Percentiles rank a stretch among this genome's conserved stretches.
phyloP scores from a whole-genome alignment of 83 land plant species.

The Diphasiastrum complanatum region DNA sequence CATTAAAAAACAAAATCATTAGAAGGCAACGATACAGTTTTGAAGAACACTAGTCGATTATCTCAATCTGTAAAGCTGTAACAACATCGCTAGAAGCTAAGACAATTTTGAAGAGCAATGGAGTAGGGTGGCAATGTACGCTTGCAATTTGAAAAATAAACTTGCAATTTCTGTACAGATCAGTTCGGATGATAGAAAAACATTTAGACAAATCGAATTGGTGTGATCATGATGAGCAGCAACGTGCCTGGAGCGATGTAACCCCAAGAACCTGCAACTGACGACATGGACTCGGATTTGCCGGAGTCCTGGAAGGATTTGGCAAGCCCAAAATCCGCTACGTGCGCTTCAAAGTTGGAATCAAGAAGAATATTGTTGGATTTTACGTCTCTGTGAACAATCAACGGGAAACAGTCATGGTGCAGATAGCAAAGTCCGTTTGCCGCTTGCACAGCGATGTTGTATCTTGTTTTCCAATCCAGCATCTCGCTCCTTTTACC shows the following conservation, averaged over 20 bases:
- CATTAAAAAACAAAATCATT: neutral
- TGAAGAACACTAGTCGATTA: neutral
- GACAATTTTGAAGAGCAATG: no score
- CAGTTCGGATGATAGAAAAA: no score
- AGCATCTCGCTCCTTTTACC: constrained; percentile 54
- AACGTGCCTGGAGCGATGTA: constrained; percentile 79
- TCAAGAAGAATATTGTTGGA: constrained; percentile 84
- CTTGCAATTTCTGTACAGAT: no score
- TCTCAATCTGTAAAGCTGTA: no score
- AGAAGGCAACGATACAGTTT: no score
- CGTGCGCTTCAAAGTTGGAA: constrained; percentile 57
- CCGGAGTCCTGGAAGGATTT: constrained; percentile 45
- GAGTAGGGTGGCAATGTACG: no score
- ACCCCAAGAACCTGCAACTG: constrained; percentile 80
- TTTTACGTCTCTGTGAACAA: constrained; percentile 74
- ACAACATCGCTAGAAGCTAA: no score
- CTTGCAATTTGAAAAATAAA: no score
- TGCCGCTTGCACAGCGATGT: constrained; percentile 68
- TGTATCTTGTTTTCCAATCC: constrained; percentile 55
- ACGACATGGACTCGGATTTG: constrained; percentile 67
- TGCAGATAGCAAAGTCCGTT: constrained; percentile 74
- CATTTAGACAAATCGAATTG: no score
- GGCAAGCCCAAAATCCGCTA: constrained; percentile 82
- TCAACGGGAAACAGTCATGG: constrained; percentile 64
- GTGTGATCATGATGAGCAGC: no score